These are phyloP conservation scores for Pestalotiopsis sp. DNA, from an alignment of 2,329 filamentous ascomycete species.

Conservation along the genomic window DNA sequence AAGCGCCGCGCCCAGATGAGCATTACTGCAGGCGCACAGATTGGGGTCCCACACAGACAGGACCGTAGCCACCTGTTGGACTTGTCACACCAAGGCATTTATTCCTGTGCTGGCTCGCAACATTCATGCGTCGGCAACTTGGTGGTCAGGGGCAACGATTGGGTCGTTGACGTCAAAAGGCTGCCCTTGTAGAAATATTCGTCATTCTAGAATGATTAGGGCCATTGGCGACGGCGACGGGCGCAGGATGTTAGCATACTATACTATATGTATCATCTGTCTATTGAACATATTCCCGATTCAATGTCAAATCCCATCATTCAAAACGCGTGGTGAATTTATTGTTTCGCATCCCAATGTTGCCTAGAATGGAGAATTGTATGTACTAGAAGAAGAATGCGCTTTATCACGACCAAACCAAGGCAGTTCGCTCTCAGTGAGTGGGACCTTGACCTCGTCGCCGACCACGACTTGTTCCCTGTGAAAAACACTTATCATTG, in stretches of 20 bases:
- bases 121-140: not conserved
- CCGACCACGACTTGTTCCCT: not conserved
- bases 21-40: not conserved
- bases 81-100: not conserved
- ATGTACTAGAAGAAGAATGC: no score
- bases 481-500: no score
- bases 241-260: not conserved
- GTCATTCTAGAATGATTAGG: not conserved
- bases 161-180: not conserved
- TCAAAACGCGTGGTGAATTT: no score
- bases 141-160: not conserved
- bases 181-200: not conserved
- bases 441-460: not conserved
- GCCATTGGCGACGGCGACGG: not conserved
- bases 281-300: constrained; percentile 1
- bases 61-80: not conserved
- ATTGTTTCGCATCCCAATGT: not conserved
- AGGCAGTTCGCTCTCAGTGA: no score
- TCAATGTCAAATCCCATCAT: no score
- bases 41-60: not conserved
- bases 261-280: constrained; percentile 10
- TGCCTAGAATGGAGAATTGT: not conserved
- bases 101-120: not conserved
- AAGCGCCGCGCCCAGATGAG: constrained; percentile 1
- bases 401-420: no score